Base-by-base conservation (phyloP, 495 filamentous ascomycete species). In the Aspergillus asperescens region DNA sequence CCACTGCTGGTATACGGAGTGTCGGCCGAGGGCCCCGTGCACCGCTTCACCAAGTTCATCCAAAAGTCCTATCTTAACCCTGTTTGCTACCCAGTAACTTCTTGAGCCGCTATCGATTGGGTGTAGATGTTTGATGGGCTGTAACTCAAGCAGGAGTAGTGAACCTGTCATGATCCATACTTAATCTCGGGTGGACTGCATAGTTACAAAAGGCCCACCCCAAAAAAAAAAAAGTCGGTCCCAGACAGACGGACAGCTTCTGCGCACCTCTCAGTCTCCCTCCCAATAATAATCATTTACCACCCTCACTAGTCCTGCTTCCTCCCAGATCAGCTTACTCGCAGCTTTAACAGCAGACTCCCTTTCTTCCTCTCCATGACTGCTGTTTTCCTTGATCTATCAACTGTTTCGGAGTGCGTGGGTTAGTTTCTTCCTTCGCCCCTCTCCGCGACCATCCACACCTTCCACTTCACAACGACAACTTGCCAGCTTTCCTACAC, bases 191-290 rank as follows among this genome's bases (percentile, higher is more conserved):
- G 44, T 44, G 10, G n/a, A 47, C 29, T 35, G 44, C 28, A 47
- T 18, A 10, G n/a, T 3, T 10, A 23, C 25, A 47, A 47, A 35
- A 35, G 35, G 42, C 4, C 4, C 5, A 28, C 4, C 9, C 4
- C 4, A 28, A 28, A 28, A 28, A 28, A 28, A 28, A 28, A 28
- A 28, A 28, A 28, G 28, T 29, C 28, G 28, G 25, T 38, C n/a
- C 24, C 38, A 42, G 23, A 43, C 48, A 37, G 50, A 60, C 61
- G 64, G 64, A 66, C 62, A 61, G 59, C 64, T 40, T 52, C 44
- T 22, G 29, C 44, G 44, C 44, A 47, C 15, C 44, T 47, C 44
- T 47, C 28, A 47, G 44, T 44, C 37, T 18, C 39, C 40, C 24
- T 43, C 46, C n/a, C 28, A 13, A 19, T 5, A 34, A 47, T 35